phyloP scores from a whole-genome alignment of 805 yeast species.

The Wickerhamiella qilinensis region DNA sequence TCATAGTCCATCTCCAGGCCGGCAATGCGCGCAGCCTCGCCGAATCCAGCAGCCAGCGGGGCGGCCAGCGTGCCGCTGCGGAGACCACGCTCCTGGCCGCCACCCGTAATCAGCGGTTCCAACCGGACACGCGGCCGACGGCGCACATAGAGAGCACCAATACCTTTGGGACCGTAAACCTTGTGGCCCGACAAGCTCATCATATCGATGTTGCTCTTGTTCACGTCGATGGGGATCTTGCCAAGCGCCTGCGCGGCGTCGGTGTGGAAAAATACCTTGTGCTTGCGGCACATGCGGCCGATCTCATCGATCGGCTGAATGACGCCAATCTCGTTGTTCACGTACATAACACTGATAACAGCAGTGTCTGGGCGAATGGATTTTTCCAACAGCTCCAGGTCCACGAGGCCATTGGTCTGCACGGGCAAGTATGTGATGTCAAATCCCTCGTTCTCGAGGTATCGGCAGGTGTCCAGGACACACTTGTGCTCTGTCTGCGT shows the following conservation, averaged over 20 bases:
- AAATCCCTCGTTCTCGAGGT: slow-evolving; percentile 90
- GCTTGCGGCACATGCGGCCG: slow-evolving; percentile 68
- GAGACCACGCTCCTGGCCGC: slow-evolving; percentile 98
- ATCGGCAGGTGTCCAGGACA: slow-evolving; percentile 92
- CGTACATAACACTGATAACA: slow-evolving; percentile 88
- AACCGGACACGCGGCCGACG: slow-evolving; percentile 97
- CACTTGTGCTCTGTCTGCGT: slow-evolving; percentile 97
- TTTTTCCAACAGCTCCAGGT: slow-evolving; percentile 57
- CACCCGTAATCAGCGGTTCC: slow-evolving; percentile 90
- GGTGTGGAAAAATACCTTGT: slow-evolving; percentile 91
- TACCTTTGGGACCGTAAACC: slow-evolving; percentile 95
- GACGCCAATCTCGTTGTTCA: slow-evolving; percentile 95
- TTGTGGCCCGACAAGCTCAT: slow-evolving; percentile 92
- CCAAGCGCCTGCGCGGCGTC: slow-evolving; percentile 98
- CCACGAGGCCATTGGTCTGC: slow-evolving; percentile 59
- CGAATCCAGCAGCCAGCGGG: slow-evolving; percentile 90
- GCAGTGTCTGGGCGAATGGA: slow-evolving; percentile 85
- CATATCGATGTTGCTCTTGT: slow-evolving; percentile 80
- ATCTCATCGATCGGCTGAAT: slow-evolving; percentile 92
- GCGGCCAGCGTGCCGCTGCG: slow-evolving; percentile 96
- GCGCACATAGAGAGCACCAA: slow-evolving; percentile 89
- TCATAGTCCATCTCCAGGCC: slow-evolving; percentile 59
- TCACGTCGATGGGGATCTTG: slow-evolving; percentile 82
- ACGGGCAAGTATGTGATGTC: slow-evolving; percentile 92
- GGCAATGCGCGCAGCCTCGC: slow-evolving; percentile 89